These are phyloP conservation scores for Orobanche coerulescens DNA, from an alignment of 257 asterid species.

Conservation along the genomic window DNA sequence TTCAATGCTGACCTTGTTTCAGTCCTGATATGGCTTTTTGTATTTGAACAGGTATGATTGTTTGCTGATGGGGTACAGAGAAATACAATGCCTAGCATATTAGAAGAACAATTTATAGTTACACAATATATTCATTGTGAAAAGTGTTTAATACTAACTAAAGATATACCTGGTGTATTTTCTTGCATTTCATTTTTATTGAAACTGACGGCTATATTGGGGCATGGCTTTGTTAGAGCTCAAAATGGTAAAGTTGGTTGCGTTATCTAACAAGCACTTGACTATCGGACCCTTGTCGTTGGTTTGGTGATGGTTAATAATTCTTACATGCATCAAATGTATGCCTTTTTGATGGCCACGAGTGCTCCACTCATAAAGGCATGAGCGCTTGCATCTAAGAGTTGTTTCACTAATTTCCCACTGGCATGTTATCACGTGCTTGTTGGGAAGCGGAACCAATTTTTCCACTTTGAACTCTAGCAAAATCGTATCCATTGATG, in stretches of 20 bases:
- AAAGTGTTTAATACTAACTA: no score
- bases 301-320: constrained; percentile 10
- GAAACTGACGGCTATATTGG: not conserved
- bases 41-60: no score
- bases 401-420: not conserved
- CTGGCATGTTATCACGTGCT: constrained; percentile 23
- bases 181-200: constrained; percentile 6
- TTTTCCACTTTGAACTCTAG: constrained; percentile 29
- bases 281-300: not conserved
- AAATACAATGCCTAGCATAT: no score
- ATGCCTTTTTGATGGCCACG: constrained; percentile 5
- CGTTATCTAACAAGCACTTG: constrained; percentile 26
- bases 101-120: no score
- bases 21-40: no score
- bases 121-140: no score
- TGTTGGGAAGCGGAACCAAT: constrained; percentile 25
- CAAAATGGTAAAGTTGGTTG: constrained; percentile 32
- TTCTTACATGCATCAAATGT: not conserved
- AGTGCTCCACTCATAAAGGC: no score
- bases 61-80: no score
- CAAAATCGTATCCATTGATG: constrained; percentile 26
- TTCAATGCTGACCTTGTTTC: no score
- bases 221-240: constrained; percentile 37
- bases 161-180: not conserved
- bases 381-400: not conserved